Percentiles rank a stretch among this genome's conserved stretches.
phyloP scores from a whole-genome alignment of 2,329 filamentous ascomycete species.

The Aspergillus cejpii region DNA sequence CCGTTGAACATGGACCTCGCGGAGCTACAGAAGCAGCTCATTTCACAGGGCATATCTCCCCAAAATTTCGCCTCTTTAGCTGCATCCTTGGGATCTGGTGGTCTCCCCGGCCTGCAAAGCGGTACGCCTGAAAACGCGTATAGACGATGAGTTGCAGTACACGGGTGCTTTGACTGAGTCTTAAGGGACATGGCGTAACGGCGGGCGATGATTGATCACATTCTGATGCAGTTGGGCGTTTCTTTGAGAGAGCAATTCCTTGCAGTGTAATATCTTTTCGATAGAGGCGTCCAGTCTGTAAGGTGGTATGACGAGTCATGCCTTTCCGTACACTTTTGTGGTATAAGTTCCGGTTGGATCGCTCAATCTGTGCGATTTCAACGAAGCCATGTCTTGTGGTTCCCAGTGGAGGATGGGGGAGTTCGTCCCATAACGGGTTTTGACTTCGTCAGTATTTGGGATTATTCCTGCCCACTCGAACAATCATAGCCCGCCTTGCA shows the following conservation, averaged over 20 bases:
- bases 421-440: neutral
- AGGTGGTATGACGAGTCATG: too few relatives aligned
- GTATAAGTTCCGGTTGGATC: neutral
- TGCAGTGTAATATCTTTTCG: conserved; percentile 10
- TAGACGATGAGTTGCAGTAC: conserved; percentile 37
- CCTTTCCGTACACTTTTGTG: neutral
- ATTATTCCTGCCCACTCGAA: neutral
- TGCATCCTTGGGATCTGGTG: conserved; percentile 23
- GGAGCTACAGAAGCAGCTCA: conserved; percentile 35
- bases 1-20: conserved; percentile 36
- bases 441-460: neutral
- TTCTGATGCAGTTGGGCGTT: neutral
- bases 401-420: neutral
- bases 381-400: neutral
- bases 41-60: conserved; percentile 33
- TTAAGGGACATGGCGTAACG: conserved; percentile 1
- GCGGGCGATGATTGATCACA: neutral
- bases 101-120: conserved; percentile 31
- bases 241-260: neutral
- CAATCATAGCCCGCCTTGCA: conserved; percentile 74
- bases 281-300: too few relatives aligned
- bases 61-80: conserved; percentile 36
- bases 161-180: conserved; percentile 49
- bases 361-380: neutral
- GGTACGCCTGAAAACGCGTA: conserved; percentile 33